A percentile compares a stretch with the other conserved stretches of the same genome.
phyloP scores from a whole-genome alignment of 495 filamentous ascomycete species.

The Penicillium salamii region DNA sequence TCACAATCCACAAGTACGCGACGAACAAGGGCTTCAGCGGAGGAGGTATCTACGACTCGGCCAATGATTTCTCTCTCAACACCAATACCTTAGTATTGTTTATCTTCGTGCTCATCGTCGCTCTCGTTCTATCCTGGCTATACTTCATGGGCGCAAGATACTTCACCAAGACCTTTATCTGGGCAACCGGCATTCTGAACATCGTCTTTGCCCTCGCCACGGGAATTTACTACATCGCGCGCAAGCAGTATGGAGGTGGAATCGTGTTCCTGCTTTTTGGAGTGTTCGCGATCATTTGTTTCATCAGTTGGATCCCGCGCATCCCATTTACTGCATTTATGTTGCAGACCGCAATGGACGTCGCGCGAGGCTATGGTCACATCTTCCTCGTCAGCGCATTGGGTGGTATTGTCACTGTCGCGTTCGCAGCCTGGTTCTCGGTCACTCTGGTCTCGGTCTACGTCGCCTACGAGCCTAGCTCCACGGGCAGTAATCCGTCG shows the following conservation, averaged over 20 bases:
- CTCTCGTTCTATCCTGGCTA: slow-evolving; percentile 67
- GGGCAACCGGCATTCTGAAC: slow-evolving; percentile 73
- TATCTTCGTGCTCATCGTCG: slow-evolving; percentile 66
- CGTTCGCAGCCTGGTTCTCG: slow-evolving; percentile 67
- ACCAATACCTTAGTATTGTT: slow-evolving; percentile 88
- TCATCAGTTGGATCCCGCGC: slow-evolving; percentile 77
- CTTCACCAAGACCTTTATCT: slow-evolving; percentile 89
- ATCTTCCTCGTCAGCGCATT: slow-evolving; percentile 81
- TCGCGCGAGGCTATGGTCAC: slow-evolving; percentile 77
- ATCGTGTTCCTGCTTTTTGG: slow-evolving; percentile 84
- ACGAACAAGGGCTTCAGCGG: slow-evolving; percentile 64
- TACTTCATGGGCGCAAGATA: slow-evolving; percentile 75
- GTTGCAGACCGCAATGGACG: slow-evolving; percentile 83
- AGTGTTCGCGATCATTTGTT: slow-evolving; percentile 75
- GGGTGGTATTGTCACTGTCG: slow-evolving; percentile 70
- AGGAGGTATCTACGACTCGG: slow-evolving; percentile 67
- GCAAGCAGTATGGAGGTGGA: slow-evolving; percentile 73
- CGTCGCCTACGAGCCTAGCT: slow-evolving; percentile 69
- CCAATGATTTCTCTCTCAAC: slow-evolving; percentile 61
- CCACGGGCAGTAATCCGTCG: slow-evolving; percentile 52
- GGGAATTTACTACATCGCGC: slow-evolving; percentile 62
- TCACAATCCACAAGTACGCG: slow-evolving; percentile 75
- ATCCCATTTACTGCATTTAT: slow-evolving; percentile 90
- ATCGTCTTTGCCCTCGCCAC: slow-evolving; percentile 66
- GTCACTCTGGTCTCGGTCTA: slow-evolving; percentile 66